Conservation (phyloP, 108 stramenopile species). For the Mayamaea pseudoterrestris region DNA sequence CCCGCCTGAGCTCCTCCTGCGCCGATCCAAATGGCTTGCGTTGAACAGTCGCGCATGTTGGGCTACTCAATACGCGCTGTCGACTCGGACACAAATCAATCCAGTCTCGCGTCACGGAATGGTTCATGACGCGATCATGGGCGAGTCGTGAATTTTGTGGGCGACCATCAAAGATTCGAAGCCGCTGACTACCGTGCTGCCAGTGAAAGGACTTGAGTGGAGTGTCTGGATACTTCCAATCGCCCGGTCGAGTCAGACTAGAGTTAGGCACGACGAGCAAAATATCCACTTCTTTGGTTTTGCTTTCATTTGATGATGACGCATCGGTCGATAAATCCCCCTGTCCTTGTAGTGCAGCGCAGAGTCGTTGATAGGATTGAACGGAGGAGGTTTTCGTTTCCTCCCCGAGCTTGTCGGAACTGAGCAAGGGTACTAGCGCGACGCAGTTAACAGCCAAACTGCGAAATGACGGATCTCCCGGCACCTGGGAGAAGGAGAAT, state of each 20-base stretch:
- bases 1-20: slow-evolving; percentile 42
- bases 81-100: slow-evolving; percentile 57
- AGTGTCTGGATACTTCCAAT: slow-evolving; percentile 70
- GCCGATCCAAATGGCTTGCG: slow-evolving; percentile 50
- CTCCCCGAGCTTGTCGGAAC: slow-evolving; percentile 17
- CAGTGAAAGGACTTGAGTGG: slow-evolving; percentile 72
- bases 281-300: no score
- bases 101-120: slow-evolving; percentile 38
- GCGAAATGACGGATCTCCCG: slow-evolving; percentile 58
- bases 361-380: slow-evolving; percentile 23
- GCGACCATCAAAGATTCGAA: slow-evolving; percentile 53
- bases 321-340: slow-evolving; percentile 1
- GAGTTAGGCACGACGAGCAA: slow-evolving; percentile 60
- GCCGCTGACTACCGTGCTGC: slow-evolving; percentile 55
- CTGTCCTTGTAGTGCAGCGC: slow-evolving; percentile 9
- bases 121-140: slow-evolving; percentile 47
- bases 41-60: slow-evolving; percentile 60
- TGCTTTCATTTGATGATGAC: slow-evolving; percentile 4
- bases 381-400: slow-evolving; percentile 23
- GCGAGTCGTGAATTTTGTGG: slow-evolving; percentile 47
- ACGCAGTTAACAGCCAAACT: slow-evolving; percentile 57
- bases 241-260: slow-evolving; percentile 65
- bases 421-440: slow-evolving; percentile 64
- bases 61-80: slow-evolving; percentile 60
- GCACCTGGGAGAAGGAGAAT: slow-evolving; percentile 26